Percentiles rank a stretch among this genome's conserved stretches.
These are phyloP conservation scores for Aspergillus funiculosus DNA, from an alignment of 495 filamentous ascomycete species.

Conservation along the genomic window DNA sequence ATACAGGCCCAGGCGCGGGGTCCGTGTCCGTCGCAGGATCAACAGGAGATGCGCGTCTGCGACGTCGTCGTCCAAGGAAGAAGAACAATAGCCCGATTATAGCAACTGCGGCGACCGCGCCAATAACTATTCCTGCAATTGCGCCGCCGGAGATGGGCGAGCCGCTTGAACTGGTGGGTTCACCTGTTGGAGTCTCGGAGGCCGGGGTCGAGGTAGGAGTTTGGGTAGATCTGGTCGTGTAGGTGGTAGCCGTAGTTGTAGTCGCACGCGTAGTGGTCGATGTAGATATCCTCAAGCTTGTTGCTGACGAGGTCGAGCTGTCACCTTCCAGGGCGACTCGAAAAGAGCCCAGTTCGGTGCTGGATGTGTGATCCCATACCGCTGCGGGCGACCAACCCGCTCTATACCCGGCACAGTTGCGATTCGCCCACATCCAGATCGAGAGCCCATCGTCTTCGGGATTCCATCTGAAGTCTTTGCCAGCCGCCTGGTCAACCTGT, in stretches of 20 bases:
- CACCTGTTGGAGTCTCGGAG: background rate
- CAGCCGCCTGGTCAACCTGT: background rate
- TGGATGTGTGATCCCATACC: background rate
- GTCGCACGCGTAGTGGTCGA: background rate
- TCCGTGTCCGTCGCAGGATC: background rate
- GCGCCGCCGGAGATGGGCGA: background rate
- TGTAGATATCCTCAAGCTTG: background rate
- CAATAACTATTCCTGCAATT: too few species aligned
- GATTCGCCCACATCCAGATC: background rate
- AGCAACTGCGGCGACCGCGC: too few species aligned
- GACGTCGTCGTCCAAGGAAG: constrained; percentile 3
- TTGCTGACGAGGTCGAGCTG: too few species aligned
- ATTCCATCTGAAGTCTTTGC: background rate
- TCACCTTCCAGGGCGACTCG: background rate
- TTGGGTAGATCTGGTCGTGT: background rate
- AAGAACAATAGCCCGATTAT: constrained; percentile 2
- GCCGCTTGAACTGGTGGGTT: background rate
- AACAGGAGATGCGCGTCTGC: background rate
- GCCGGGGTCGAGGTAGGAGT: background rate
- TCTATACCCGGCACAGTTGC: background rate
- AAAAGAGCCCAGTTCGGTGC: background rate
- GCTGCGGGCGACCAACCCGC: background rate
- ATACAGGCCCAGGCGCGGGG: background rate
- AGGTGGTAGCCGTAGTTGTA: background rate
- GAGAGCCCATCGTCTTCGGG: background rate